These are phyloP conservation scores for Corynespora cassiicola DNA, from an alignment of 2,329 filamentous ascomycete species.

Conservation along the genomic window DNA sequence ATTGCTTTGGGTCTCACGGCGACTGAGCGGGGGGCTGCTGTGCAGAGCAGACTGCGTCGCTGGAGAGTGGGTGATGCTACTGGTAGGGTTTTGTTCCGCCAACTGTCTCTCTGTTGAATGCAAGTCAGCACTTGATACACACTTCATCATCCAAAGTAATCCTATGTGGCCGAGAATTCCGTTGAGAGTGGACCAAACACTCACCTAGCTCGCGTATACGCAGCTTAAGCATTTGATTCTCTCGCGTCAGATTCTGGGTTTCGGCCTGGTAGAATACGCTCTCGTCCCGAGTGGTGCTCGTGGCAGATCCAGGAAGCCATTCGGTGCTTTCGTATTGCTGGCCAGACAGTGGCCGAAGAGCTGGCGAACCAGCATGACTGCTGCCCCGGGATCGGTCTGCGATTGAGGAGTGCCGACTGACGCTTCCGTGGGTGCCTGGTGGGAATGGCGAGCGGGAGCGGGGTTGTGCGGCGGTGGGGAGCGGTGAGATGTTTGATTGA, in stretches of 20 bases:
- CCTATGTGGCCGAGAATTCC: background rate
- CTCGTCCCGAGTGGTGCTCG: conserved; percentile 63
- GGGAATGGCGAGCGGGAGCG: conserved; percentile 44
- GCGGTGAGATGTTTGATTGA: conserved; percentile 43
- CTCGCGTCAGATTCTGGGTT: conserved; percentile 76
- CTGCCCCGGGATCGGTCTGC: conserved; percentile 43
- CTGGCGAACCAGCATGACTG: conserved; percentile 51
- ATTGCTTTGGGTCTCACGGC: too few relatives aligned
- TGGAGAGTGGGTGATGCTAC: conserved; percentile 38
- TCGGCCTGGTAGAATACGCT: conserved; percentile 83
- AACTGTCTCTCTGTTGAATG: conserved; percentile 40
- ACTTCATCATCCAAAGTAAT: conserved; percentile 12
- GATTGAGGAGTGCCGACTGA: conserved; percentile 54
- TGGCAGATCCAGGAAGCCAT: conserved; percentile 60
- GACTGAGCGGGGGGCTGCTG: conserved; percentile 25
- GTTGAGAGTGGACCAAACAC: background rate
- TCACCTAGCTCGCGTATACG: conserved; percentile 76
- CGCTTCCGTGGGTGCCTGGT: conserved; percentile 28
- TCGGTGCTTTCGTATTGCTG: conserved; percentile 61
- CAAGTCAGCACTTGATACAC: conserved; percentile 2
- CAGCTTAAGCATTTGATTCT: conserved; percentile 83
- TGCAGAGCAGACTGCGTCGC: conserved; percentile 32
- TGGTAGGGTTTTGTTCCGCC: conserved; percentile 37
- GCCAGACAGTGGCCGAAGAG: conserved; percentile 61
- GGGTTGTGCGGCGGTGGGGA: conserved; percentile 55